A percentile compares a stretch with the other conserved stretches of the same genome.
These are phyloP conservation scores for Blastobotrys niveus DNA, from an alignment of 1,139 yeast species.

Conservation along the genomic window DNA sequence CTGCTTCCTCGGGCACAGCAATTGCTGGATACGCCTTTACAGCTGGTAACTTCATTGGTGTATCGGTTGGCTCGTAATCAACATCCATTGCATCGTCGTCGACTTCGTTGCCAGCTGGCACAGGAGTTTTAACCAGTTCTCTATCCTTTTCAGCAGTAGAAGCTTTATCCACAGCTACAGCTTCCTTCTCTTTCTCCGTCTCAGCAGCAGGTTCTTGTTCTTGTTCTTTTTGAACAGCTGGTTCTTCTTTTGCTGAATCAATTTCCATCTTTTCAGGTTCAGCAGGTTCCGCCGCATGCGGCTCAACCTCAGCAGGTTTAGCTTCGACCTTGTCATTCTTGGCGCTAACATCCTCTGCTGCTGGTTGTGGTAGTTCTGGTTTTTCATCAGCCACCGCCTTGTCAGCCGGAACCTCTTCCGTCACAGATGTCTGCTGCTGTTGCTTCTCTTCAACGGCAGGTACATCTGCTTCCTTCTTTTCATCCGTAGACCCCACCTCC, in stretches of 20 bases:
- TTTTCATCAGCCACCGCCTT: neutral
- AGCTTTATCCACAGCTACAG: neutral
- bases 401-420: neutral
- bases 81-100: slow-evolving; percentile 3
- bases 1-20: no score
- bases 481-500: neutral
- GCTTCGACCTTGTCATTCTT: slow-evolving; percentile 10
- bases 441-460: neutral
- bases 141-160: no score
- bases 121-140: no score
- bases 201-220: neutral
- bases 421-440: neutral
- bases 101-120: no score
- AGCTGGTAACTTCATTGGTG: no score
- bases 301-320: slow-evolving; percentile 6
- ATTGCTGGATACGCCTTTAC: no score
- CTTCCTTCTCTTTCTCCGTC: neutral
- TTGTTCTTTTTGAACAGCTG: neutral
- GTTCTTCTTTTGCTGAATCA: slow-evolving; percentile 7
- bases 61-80: no score
- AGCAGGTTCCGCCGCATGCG: no score
- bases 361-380: neutral
- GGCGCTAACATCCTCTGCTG: slow-evolving; percentile 7
- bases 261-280: slow-evolving; percentile 7
- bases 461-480: neutral